Base-by-base conservation (phyloP, 495 filamentous ascomycete species). In the Aspergillus mulundensis region DNA sequence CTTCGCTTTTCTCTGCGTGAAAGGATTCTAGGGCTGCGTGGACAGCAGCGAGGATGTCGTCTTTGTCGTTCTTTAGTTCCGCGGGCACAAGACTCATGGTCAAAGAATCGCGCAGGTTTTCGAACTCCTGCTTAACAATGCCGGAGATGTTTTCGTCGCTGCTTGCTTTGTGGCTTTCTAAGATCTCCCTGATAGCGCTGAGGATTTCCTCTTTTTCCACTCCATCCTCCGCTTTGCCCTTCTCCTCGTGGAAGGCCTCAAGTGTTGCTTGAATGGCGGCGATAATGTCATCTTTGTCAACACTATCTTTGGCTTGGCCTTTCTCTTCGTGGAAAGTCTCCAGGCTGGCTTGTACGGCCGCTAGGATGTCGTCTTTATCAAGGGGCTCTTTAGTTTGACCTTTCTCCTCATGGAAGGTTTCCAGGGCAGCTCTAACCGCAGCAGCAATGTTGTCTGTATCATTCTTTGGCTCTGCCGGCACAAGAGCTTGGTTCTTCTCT, bases 231-330 rank as follows among this genome's bases (percentile, higher is more conserved):
- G 74, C 61, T 61, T 78, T 60, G 59, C 80, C 76, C 25, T 87
- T 76, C 55, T 94, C 88, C 5, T 82, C 81, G 3, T 85, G 85
- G 46, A 93, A 72, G 34, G 78, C 73, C 47, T 88, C 81, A 3
- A 92, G 65, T 14, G 86, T 84, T 42, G 89, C 82, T n/a, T 83
- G 79, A 7, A 91, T 70, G 45, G 84, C 83, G 53, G 88, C 81
- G 5, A 91, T 71, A 23, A 87, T 73, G 53, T 89, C 85, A 44
- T 80, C 77, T 25, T 75, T 77, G 10, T 51, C 38, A 18, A 18
- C 3, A 40, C 16, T 8, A 19, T 61, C 50, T 12, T 7, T 12
- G 10, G 45, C 24, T 2, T 32, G 14, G 8, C 15, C n/a, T 18
- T 25, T 16, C 4, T 47, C 24, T 20, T 32, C 47, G 14, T 39